These are phyloP conservation scores for Fragaria vesca DNA, from an alignment of 306 rosid genomes.

Conservation along the genomic window DNA sequence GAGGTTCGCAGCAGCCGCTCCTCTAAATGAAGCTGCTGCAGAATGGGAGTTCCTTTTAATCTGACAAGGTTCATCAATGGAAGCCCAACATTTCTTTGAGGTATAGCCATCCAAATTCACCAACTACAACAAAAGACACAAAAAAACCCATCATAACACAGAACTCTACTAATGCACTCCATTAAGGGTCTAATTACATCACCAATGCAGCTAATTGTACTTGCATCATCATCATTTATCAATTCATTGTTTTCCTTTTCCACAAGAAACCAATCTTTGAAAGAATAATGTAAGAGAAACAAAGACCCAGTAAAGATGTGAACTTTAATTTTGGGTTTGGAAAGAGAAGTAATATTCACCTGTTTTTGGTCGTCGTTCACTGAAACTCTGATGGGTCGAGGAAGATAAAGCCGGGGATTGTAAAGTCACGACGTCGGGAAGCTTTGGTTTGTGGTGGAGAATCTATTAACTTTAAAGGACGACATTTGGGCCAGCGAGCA, in stretches of 20 bases:
- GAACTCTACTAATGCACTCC: background rate
- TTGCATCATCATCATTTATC: background rate
- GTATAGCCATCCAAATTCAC: conserved; percentile 12
- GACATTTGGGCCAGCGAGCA: too few species aligned
- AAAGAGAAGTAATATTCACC: background rate
- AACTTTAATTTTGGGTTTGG: background rate
- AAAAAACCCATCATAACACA: background rate
- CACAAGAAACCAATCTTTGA: background rate
- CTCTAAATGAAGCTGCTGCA: conserved; percentile 82
- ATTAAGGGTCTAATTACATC: background rate
- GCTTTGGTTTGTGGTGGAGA: too few species aligned
- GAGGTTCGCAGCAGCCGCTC: conserved; percentile 79
- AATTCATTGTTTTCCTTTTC: background rate
- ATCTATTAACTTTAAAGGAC: too few species aligned
- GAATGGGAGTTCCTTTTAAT: conserved; percentile 62
- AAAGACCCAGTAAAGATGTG: background rate
- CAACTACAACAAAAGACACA: background rate
- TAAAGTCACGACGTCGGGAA: too few species aligned
- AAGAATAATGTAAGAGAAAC: background rate
- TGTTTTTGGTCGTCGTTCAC: background rate
- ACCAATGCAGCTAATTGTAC: background rate
- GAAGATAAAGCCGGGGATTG: background rate
- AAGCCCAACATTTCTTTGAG: conserved; percentile 28
- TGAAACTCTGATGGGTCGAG: background rate
- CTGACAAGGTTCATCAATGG: conserved; percentile 63